These are phyloP conservation scores for Arachnomyces sp. DNA, from an alignment of 2,329 filamentous ascomycete species.

Conservation along the genomic window DNA sequence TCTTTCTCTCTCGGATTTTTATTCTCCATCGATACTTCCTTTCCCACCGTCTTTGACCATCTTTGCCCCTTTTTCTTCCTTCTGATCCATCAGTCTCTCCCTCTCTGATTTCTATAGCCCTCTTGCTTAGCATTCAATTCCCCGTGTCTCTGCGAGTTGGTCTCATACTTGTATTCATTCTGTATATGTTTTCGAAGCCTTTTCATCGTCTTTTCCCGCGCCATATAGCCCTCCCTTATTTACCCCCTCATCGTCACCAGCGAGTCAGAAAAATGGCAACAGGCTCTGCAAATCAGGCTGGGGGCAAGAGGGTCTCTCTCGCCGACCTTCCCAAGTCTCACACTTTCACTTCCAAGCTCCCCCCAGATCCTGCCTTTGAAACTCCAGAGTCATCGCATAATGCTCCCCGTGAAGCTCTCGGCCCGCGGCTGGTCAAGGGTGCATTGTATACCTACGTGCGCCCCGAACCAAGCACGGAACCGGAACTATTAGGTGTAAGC, in stretches of 20 bases:
- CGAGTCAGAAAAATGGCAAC: neutral
- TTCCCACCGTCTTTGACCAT: too few species aligned
- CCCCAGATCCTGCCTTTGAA: constrained; percentile 67
- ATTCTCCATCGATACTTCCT: too few species aligned
- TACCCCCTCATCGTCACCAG: constrained; percentile 9
- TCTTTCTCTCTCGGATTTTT: too few species aligned
- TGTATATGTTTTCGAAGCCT: too few species aligned
- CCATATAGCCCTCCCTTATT: neutral
- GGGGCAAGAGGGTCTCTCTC: constrained; percentile 26
- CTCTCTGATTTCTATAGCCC: constrained; percentile 8
- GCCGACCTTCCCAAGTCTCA: constrained; percentile 55
- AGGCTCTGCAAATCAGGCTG: neutral
- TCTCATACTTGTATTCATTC: too few species aligned
- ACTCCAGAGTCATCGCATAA: constrained; percentile 74
- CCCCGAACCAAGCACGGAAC: constrained; percentile 61
- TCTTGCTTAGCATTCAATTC: neutral
- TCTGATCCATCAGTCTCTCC: too few species aligned
- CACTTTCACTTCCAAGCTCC: constrained; percentile 58
- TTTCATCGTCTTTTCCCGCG: constrained; percentile 5
- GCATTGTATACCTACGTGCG: constrained; percentile 88
- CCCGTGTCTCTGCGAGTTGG: too few species aligned
- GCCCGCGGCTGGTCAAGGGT: constrained; percentile 72
- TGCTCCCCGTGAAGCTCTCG: constrained; percentile 66
- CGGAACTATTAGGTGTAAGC: constrained; percentile 76
- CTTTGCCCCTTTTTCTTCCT: too few species aligned